These are phyloP conservation scores for Primulina huaijiensis DNA, from an alignment of 257 asterid species.

Conservation along the genomic window DNA sequence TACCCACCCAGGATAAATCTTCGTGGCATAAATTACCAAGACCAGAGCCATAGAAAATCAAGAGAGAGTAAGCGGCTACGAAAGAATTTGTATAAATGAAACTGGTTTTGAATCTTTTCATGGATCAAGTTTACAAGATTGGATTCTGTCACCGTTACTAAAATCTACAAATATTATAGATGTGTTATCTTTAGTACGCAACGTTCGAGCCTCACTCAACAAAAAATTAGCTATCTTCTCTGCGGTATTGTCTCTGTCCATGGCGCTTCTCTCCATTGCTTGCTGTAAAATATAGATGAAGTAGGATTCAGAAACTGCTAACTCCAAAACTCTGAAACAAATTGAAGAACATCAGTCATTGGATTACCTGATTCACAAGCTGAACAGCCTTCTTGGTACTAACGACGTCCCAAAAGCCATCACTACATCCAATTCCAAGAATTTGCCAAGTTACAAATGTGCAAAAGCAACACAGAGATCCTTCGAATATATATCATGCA, in stretches of 20 bases:
- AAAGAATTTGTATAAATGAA: slow-evolving; percentile 23
- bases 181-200: slow-evolving; percentile 85
- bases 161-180: slow-evolving; percentile 81
- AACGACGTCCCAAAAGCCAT: slow-evolving; percentile 94
- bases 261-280: slow-evolving; percentile 49
- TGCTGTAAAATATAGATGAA: slow-evolving; percentile 25
- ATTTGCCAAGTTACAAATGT: background rate
- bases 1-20: no score
- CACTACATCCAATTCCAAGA: slow-evolving; percentile 43
- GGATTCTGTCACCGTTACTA: slow-evolving; percentile 34
- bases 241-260: slow-evolving; percentile 41
- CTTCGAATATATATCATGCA: background rate
- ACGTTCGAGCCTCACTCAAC: slow-evolving; percentile 78
- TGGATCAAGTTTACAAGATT: slow-evolving; percentile 41
- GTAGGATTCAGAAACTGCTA: background rate
- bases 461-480: background rate
- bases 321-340: background rate
- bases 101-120: slow-evolving; percentile 19
- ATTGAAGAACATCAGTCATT: background rate
- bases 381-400: slow-evolving; percentile 75
- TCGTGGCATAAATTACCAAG: no score
- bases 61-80: background rate
- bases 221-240: slow-evolving; percentile 66
- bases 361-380: slow-evolving; percentile 67
- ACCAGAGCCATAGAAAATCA: no score